Conservation (phyloP, 352 stramenopile species). For the Pythium aquatile region DNA sequence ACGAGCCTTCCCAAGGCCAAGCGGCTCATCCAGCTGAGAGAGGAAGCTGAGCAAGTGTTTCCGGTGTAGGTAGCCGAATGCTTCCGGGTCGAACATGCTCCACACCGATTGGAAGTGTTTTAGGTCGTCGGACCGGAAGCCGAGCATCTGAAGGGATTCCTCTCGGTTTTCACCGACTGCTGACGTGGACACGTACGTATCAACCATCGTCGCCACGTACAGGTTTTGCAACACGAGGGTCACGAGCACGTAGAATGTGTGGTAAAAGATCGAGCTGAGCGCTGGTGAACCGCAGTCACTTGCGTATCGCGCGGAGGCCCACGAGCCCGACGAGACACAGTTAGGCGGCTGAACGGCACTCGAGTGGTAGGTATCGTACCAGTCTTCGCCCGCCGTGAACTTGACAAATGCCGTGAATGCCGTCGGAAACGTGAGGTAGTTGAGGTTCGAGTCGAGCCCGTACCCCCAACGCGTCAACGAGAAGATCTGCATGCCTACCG, state of each 20-base stretch:
- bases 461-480: constrained; percentile 77
- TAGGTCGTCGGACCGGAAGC: constrained; percentile 59
- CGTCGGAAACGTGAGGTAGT: constrained; percentile 74
- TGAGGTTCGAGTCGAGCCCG: constrained; percentile 68
- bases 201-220: constrained; percentile 79
- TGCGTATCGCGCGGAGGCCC: constrained; percentile 28
- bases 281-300: constrained; percentile 70
- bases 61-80: constrained; percentile 70
- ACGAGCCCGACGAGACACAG: constrained; percentile 50
- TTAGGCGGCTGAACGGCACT: constrained; percentile 57
- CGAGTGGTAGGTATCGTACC: constrained; percentile 76
- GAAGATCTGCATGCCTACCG: constrained; percentile 80
- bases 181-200: constrained; percentile 79
- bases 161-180: constrained; percentile 54
- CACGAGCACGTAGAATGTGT: constrained; percentile 79
- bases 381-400: constrained; percentile 81
- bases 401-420: constrained; percentile 78
- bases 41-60: constrained; percentile 64
- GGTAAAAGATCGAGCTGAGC: constrained; percentile 72
- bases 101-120: constrained; percentile 66
- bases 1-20: constrained; percentile 47
- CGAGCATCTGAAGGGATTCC: constrained; percentile 56
- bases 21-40: constrained; percentile 44
- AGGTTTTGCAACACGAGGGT: constrained; percentile 79
- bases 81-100: constrained; percentile 74